Conservation (phyloP, 2,329 filamentous ascomycete genomes). For the Fusarium sp. region DNA sequence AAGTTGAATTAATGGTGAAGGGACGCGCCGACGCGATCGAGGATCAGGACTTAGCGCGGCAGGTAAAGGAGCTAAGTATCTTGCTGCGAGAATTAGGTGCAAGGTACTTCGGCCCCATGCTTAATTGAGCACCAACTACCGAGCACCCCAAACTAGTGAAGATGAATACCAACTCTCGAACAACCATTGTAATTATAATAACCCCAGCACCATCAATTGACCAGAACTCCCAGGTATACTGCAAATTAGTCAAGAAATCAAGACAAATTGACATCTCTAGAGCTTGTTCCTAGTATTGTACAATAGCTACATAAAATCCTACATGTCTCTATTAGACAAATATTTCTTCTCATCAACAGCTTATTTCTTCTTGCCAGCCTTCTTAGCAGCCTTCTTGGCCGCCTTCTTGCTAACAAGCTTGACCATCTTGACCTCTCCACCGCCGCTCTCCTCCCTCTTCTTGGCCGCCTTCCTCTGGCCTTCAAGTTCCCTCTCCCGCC, state of each 20-base stretch:
- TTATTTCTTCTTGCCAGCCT: constrained; percentile 56
- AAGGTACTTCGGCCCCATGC: constrained; percentile 18
- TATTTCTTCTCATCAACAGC: constrained; percentile 3
- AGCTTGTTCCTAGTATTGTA: constrained; percentile 37
- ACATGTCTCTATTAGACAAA: constrained; percentile 32
- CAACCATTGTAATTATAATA: not conserved
- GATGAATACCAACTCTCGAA: too few species aligned
- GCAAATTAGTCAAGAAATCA: not conserved
- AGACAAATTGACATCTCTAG: constrained; percentile 9
- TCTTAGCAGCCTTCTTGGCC: constrained; percentile 55
- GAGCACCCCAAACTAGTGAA: too few species aligned
- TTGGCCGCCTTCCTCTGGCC: constrained; percentile 59
- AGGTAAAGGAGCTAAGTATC: constrained; percentile 20
- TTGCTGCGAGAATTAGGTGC: constrained; percentile 8
- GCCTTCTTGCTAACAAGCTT: constrained; percentile 58
- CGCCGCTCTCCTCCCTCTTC: constrained; percentile 54
- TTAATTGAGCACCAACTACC: not conserved
- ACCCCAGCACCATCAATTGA: not conserved
- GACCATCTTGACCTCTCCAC: constrained; percentile 45
- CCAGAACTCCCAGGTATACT: not conserved
- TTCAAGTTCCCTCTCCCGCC: constrained; percentile 59
- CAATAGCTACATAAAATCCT: constrained; percentile 48
- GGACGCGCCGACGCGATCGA: constrained; percentile 44
- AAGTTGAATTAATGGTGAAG: constrained; percentile 17
- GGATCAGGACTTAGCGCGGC: constrained; percentile 4